Conservation (phyloP, 2,329 filamentous ascomycete genomes). For the Talaromyces funiculosus region DNA sequence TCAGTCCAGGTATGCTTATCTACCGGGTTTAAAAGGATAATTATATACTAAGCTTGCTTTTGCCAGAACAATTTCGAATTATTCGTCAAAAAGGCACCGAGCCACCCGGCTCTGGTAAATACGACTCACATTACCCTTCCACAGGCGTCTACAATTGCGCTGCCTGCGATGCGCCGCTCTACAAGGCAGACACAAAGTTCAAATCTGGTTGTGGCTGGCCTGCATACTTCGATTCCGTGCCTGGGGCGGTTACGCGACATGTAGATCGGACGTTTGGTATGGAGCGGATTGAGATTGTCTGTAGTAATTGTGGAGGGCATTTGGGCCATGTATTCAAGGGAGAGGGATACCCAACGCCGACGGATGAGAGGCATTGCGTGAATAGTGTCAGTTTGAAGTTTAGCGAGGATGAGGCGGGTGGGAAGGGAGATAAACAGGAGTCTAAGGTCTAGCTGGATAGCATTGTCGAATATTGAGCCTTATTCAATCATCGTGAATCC, state of each 20-base stretch:
- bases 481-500: constrained; percentile 9
- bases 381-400: constrained; percentile 91
- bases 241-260: constrained; percentile 79
- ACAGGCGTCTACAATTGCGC: constrained; percentile 81
- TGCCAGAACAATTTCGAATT: constrained; percentile 85
- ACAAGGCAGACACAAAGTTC: constrained; percentile 93
- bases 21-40: not conserved
- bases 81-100: constrained; percentile 92
- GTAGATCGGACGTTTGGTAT: constrained; percentile 74
- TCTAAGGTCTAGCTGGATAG: constrained; percentile 19
- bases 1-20: constrained; percentile 57
- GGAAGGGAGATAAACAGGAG: constrained; percentile 25
- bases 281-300: constrained; percentile 86
- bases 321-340: constrained; percentile 89
- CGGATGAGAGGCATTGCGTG: constrained; percentile 94
- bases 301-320: constrained; percentile 88
- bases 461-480: not conserved
- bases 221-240: constrained; percentile 92
- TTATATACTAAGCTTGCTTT: not conserved
- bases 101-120: constrained; percentile 69
- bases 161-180: constrained; percentile 79
- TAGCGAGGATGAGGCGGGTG: constrained; percentile 57
- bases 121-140: constrained; percentile 75
- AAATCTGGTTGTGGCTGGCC: constrained; percentile 96
- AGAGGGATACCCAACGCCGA: constrained; percentile 76